Evolutionary conservation across 2,329 filamentous ascomycete genomes (phyloP).

Genomic region (Metarhizium robertsii): DNA sequence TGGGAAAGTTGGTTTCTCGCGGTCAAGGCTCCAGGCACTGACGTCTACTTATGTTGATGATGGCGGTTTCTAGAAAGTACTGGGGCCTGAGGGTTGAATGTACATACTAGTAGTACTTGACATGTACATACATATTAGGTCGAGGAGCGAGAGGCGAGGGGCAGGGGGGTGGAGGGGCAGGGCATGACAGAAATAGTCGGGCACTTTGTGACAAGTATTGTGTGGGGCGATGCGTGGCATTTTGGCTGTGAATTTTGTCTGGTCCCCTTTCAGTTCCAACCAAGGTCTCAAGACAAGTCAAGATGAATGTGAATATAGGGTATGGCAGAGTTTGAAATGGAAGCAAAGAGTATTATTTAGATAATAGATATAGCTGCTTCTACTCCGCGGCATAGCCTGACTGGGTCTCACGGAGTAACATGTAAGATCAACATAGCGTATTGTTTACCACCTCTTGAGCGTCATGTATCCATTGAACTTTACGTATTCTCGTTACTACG

Average conservation of each 20-base stretch:
- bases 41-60: background rate
- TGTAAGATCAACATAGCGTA: too few relatives aligned
- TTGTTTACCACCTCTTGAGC: too few relatives aligned
- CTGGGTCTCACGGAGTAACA: too few relatives aligned
- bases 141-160: background rate
- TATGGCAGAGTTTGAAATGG: too few relatives aligned
- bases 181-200: background rate
- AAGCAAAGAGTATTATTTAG: too few relatives aligned
- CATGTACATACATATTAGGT: background rate
- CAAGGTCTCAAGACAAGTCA: too few relatives aligned
- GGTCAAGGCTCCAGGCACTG: background rate
- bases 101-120: too few relatives aligned
- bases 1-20: background rate
- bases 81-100: background rate
- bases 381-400: too few relatives aligned
- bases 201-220: background rate
- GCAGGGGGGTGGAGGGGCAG: background rate
- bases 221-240: background rate
- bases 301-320: too few relatives aligned
- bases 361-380: too few relatives aligned
- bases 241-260: background rate
- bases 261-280: background rate
- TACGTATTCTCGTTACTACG: too few relatives aligned
- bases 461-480: too few relatives aligned
- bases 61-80: constrained; percentile 3